Conservation (phyloP, 2,329 filamentous ascomycete species). For the Aurifilum marmelostoma region DNA sequence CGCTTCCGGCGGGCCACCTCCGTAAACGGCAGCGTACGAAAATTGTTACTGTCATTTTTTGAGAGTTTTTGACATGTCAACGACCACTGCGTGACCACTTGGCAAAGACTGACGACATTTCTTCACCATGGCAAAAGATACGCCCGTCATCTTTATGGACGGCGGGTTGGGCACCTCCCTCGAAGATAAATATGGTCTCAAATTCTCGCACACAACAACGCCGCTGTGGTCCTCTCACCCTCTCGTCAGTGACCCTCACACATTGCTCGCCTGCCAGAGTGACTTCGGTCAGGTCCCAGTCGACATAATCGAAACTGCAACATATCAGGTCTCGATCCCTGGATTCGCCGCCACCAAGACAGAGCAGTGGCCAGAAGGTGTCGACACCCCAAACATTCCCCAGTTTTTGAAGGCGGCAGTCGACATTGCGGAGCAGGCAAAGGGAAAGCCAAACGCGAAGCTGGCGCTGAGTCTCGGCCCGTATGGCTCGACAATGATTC, state of each 20-base stretch:
- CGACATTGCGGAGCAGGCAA: conserved; percentile 44
- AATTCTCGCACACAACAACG: conserved; percentile 53
- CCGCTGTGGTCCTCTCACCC: conserved; percentile 72
- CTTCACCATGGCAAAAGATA: conserved; percentile 13
- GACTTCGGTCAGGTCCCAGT: conserved; percentile 60
- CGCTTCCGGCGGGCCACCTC: not conserved
- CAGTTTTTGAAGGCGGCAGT: conserved; percentile 49
- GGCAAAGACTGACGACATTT: not conserved
- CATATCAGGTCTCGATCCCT: conserved; percentile 64
- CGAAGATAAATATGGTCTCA: conserved; percentile 57
- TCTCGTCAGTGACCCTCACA: conserved; percentile 56
- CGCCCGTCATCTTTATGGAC: conserved; percentile 58
- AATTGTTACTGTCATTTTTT: not conserved
- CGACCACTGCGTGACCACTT: not conserved
- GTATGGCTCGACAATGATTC: conserved; percentile 69
- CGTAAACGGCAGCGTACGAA: not conserved
- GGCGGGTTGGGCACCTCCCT: conserved; percentile 71
- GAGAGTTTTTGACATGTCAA: not conserved
- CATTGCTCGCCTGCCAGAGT: conserved; percentile 57
- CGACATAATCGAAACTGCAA: conserved; percentile 68
- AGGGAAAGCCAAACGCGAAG: conserved; percentile 33
- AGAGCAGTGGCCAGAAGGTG: conserved; percentile 46
- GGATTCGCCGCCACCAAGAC: conserved; percentile 58
- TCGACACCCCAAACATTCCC: conserved; percentile 44
- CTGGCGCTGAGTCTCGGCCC: conserved; percentile 66